Percentiles rank a stretch among this genome's conserved stretches.
These are phyloP conservation scores for Acorus calamus DNA, from an alignment of 106 monocot genomes.

Conservation along the genomic window DNA sequence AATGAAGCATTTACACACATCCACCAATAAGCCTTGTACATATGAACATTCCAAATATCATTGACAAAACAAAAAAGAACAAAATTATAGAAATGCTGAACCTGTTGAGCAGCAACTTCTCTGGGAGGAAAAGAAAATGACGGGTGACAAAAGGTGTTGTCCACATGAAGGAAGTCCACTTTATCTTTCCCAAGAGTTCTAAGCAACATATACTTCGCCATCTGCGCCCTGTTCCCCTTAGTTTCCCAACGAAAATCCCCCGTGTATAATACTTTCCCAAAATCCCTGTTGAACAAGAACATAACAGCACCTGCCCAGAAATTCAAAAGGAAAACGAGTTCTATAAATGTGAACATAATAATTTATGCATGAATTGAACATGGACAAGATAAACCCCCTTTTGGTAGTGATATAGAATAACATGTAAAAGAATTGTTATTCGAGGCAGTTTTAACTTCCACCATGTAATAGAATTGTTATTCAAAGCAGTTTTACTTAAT, in stretches of 20 bases:
- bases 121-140: slow-evolving; percentile 66
- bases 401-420: too few relatives aligned
- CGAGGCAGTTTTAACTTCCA: too few relatives aligned
- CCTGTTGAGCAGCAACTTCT: slow-evolving; percentile 56
- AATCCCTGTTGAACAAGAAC: slow-evolving; percentile 76
- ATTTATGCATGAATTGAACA: too few relatives aligned
- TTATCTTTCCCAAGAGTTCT: slow-evolving; percentile 44
- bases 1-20: too few relatives aligned
- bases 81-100: slow-evolving; percentile 2
- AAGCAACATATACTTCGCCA: slow-evolving; percentile 39
- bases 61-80: neutral
- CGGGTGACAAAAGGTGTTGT: slow-evolving; percentile 84
- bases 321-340: too few relatives aligned
- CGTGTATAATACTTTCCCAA: slow-evolving; percentile 65
- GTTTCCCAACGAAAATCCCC: slow-evolving; percentile 88
- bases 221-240: slow-evolving; percentile 27
- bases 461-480: too few relatives aligned
- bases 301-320: slow-evolving; percentile 59
- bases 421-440: too few relatives aligned
- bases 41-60: neutral
- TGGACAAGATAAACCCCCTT: too few relatives aligned
- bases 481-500: too few relatives aligned
- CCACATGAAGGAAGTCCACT: slow-evolving; percentile 61
- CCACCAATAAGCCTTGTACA: neutral
- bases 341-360: too few relatives aligned